These are phyloP conservation scores for Yarrowia osloensis DNA, from an alignment of 805 yeast species.

Conservation along the genomic window DNA sequence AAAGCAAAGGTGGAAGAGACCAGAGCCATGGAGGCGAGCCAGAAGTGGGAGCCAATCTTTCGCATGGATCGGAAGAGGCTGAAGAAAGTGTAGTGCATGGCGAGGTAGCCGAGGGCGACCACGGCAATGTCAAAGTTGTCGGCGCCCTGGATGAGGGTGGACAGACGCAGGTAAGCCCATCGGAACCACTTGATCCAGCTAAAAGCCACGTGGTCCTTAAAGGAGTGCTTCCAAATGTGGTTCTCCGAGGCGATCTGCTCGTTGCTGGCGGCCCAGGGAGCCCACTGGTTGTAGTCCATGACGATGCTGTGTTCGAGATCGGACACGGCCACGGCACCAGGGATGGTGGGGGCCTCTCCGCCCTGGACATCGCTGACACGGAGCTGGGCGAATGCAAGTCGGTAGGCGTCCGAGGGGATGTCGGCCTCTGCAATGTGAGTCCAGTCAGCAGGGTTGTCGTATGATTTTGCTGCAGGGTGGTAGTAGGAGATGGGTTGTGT, in stretches of 20 bases:
- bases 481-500: constrained; percentile 35
- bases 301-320: constrained; percentile 35
- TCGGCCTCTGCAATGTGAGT: constrained; percentile 28
- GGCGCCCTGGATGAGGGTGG: constrained; percentile 55
- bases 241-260: constrained; percentile 34
- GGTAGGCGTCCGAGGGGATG: constrained; percentile 32
- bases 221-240: constrained; percentile 34
- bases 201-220: constrained; percentile 37
- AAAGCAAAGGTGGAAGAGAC: constrained; percentile 82
- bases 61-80: constrained; percentile 77
- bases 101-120: constrained; percentile 76
- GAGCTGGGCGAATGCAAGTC: constrained; percentile 35
- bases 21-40: constrained; percentile 81
- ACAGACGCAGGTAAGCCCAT: constrained; percentile 42
- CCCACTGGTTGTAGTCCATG: constrained; percentile 38
- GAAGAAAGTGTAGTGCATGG: constrained; percentile 82
- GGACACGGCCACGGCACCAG: constrained; percentile 32
- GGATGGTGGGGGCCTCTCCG: constrained; percentile 33
- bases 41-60: constrained; percentile 76
- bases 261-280: constrained; percentile 39
- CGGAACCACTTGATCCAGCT: constrained; percentile 44
- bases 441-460: constrained; percentile 29
- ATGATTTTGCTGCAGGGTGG: constrained; percentile 32
- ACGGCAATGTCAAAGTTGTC: constrained; percentile 83
- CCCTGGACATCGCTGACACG: constrained; percentile 36